Evolutionary conservation across 805 yeast genomes (phyloP), one percentile per base, ranked within the genome.

Genomic region (Schwanniomyces vanrijiae): DNA sequence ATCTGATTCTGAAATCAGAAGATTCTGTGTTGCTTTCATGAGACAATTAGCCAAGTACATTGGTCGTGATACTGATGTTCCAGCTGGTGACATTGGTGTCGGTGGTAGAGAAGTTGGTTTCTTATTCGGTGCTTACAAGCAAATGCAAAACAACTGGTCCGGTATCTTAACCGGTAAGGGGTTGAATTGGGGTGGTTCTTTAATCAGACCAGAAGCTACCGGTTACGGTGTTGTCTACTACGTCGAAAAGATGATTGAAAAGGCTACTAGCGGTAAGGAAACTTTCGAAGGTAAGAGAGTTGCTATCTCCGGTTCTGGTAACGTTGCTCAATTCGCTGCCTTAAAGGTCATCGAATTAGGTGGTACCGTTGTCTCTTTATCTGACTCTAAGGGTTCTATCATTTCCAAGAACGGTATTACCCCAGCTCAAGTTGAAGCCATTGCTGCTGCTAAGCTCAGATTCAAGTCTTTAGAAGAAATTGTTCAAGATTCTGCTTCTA

Each of bases 161-260:
- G 98, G 98, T 81, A 95, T 92, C 44, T 81, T 92, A 62, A 92
- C 99, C 68, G 99, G 99, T 75, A 92, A 92, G 80, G 97, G 97
- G 65, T 80, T 91, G 66, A 77, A 86, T 69, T 94, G 97, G 97
- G 99, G 99, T 82, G 99, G 98, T 65, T 92, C 98, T 63, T 81
- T 92, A 70, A 91, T 92, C 76, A 88, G 99, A 77, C 97, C 98
- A 57, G 99, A 92, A 83, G 99, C 99, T 56, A 92, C 99, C 54
- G 99, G 99, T 73, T 92, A 85, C 81, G 99, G 99, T 77, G 77
- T 88, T 50, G 92, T 92, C 55, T 92, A 92, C 85, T 92, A 88
- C 80, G 95, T 91, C 57, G 96, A 90, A 77, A 90, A 92, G 78
- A 92, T 92, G 97, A 89, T 92, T 71, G 94, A 89, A 76, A 84